Evolutionary conservation across 345 rosid genomes (phyloP).

Genomic region (Psidium friedrichsthalianum): DNA sequence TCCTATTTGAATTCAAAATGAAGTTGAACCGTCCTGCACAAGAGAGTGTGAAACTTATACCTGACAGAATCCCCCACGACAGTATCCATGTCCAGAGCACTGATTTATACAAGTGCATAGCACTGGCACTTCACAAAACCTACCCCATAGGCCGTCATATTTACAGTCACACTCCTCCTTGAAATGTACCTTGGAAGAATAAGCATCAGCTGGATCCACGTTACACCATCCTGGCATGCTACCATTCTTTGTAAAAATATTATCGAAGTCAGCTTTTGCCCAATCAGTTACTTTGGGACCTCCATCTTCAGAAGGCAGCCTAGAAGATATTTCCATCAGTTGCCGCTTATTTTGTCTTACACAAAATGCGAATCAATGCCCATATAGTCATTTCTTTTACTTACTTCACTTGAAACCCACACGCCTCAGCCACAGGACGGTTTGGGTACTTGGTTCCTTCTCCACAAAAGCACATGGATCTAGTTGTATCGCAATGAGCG

Average conservation of each 20-base stretch:
- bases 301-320: slow-evolving; percentile 52
- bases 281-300: slow-evolving; percentile 59
- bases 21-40: not conserved
- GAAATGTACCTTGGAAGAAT: slow-evolving; percentile 40
- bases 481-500: slow-evolving; percentile 72
- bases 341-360: not conserved
- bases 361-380: not conserved
- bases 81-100: slow-evolving; percentile 81
- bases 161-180: slow-evolving; percentile 95
- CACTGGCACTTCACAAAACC: slow-evolving; percentile 81
- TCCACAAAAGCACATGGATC: slow-evolving; percentile 98
- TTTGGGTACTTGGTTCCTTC: slow-evolving; percentile 94
- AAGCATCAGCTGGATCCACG: slow-evolving; percentile 75
- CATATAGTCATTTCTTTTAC: slow-evolving; percentile 4
- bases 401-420: slow-evolving; percentile 78
- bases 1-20: not conserved
- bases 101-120: slow-evolving; percentile 73
- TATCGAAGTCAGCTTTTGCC: slow-evolving; percentile 71
- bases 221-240: slow-evolving; percentile 95
- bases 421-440: slow-evolving; percentile 83
- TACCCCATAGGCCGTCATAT: slow-evolving; percentile 80
- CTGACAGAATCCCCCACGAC: slow-evolving; percentile 96
- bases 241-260: slow-evolving; percentile 56
- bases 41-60: slow-evolving; percentile 18
- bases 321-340: slow-evolving; percentile 18